Base-by-base conservation (phyloP, 2,329 filamentous ascomycete genomes). In the Nemania diffusa region DNA sequence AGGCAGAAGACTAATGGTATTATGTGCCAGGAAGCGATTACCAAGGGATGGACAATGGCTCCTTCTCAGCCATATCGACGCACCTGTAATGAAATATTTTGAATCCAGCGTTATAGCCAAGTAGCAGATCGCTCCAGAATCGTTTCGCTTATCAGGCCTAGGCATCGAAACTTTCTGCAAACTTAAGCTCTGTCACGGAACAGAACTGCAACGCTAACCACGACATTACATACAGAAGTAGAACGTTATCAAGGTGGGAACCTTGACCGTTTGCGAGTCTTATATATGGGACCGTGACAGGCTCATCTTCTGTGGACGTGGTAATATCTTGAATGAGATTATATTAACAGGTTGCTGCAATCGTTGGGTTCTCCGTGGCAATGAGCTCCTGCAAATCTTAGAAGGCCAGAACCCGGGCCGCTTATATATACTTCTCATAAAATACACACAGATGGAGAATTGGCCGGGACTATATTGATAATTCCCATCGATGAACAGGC, bases 351-450 rank as follows among this genome's bases (percentile, higher is more conserved):
- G 13, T 7, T 42, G 40, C 40, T 32, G 29, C 29, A 32, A 32
- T 32, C 29, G 29, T 32, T 32, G 29, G 17, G 26, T 37, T n/a
- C 5, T 57, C 34, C 59, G 62, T 34, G 6, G 53, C 44, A 42
- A 66, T 5, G 24, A 62, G 20, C 27, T 58, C 58, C 8, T 58
- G 52, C 29, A 66, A 29, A 3, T 58, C 13, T 2, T 62, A 44
- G 9, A n/a, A n/a, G n/a, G n/a, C n/a, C n/a, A n/a, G n/a, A n/a
- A n/a, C n/a, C n/a, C n/a, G n/a, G n/a, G n/a, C n/a, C n/a, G n/a
- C n/a, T 40, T 57, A 11, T 42, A 27, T 8, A 62, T 46, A 0
- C 17, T 62, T 37, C 1, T 15, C 27, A 57, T 40, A 22, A 66
- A 52, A 24, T 37, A 55, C 8, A 0, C 11, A 58, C 64, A 66